Evolutionary conservation across 1,284 basidiomycete species (phyloP).

Genomic region (Microbotryum intermedium): DNA sequence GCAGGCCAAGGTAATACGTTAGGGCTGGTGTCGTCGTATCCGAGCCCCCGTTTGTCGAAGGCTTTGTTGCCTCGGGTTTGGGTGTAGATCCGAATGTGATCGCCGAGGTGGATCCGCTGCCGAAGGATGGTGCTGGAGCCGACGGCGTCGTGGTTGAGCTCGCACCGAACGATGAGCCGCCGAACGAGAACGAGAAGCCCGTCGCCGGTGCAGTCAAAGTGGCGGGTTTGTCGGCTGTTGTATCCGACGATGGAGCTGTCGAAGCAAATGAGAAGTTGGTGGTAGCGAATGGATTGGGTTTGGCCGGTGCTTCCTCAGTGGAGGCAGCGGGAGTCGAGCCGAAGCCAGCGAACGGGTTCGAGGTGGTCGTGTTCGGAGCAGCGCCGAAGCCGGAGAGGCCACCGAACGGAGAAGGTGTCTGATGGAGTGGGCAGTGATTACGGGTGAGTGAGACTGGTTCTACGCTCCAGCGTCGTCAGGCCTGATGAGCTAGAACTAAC

Average conservation of each 20-base stretch:
- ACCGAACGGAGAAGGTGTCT: constrained; percentile 15
- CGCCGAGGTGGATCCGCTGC: not conserved
- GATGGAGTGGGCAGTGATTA: not conserved
- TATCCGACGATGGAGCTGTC: constrained; percentile 8
- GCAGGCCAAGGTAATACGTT: constrained; percentile 62
- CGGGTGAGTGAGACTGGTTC: not conserved
- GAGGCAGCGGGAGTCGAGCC: constrained; percentile 3
- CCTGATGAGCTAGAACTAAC: not conserved
- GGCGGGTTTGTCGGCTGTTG: constrained; percentile 8
- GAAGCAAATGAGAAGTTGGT: constrained; percentile 13
- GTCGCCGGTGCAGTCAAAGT: constrained; percentile 9
- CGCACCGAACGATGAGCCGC: constrained; percentile 14
- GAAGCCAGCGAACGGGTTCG: constrained; percentile 21
- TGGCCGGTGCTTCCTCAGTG: not conserved
- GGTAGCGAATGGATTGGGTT: constrained; percentile 5
- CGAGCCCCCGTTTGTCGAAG: constrained; percentile 31
- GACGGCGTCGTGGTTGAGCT: constrained; percentile 1
- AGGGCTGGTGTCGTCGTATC: constrained; percentile 30
- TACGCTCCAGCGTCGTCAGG: rapidly evolving
- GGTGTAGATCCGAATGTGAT: constrained; percentile 21
- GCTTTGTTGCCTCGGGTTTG: constrained; percentile 31
- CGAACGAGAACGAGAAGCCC: constrained; percentile 22
- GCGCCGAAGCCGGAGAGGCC: not conserved
- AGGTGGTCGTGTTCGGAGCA: not conserved
- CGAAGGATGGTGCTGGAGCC: constrained; percentile 16